Conservation (phyloP, 768 basidiomycete species). For the Pholiota microspora region DNA sequence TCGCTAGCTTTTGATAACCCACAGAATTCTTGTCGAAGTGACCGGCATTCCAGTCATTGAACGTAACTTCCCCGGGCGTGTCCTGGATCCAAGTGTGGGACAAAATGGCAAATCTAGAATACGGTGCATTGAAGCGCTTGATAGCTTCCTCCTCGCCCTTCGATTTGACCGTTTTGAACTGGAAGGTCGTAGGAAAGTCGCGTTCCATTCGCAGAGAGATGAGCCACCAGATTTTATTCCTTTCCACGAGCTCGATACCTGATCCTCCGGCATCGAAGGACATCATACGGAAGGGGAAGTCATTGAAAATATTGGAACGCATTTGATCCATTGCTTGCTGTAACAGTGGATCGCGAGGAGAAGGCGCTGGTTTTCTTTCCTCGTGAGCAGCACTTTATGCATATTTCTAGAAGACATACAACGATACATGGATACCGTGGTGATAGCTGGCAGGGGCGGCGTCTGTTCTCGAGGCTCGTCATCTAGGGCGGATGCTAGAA, state of each 20-base stretch:
- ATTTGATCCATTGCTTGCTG: neutral
- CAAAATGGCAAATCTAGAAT: neutral
- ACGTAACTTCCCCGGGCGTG: neutral
- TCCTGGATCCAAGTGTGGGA: conserved; percentile 3
- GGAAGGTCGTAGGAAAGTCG: neutral
- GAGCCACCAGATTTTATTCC: neutral
- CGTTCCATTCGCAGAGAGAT: neutral
- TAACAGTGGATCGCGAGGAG: neutral
- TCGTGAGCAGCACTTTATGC: no score
- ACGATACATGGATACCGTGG: no score
- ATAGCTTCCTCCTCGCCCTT: neutral
- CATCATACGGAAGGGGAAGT: neutral
- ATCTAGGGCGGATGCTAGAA: no score
- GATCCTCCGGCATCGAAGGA: neutral
- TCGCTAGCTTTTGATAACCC: neutral
- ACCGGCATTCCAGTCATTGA: neutral
- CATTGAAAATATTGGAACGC: neutral
- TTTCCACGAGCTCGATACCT: conserved; percentile 1
- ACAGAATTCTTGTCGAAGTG: neutral
- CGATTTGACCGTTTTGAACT: neutral
- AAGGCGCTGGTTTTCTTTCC: neutral
- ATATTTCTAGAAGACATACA: no score
- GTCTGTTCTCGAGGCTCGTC: no score
- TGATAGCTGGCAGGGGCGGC: no score
- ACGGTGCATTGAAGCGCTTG: neutral